Evolutionary conservation across 129 eudicot genomes (phyloP).

Genomic region (Pittosporum tobira): DNA sequence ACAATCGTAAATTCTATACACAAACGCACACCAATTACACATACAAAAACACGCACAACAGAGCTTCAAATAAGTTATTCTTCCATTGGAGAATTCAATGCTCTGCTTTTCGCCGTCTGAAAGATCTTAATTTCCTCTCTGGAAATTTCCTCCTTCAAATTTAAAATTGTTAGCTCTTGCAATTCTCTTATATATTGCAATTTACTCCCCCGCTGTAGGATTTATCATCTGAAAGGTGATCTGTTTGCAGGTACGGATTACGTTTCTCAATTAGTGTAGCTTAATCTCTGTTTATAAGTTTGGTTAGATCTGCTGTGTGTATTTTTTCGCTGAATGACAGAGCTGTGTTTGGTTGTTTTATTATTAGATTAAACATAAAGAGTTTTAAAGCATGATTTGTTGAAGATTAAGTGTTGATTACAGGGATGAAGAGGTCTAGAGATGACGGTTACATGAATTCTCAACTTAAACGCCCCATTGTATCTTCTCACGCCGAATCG

Average conservation of each 20-base stretch:
- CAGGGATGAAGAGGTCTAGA: constrained; percentile 76
- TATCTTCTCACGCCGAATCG: constrained; percentile 51
- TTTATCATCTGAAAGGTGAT: constrained; percentile 35
- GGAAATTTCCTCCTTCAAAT: constrained; percentile 1
- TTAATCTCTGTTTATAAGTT: constrained; percentile 10
- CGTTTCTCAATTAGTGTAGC: constrained; percentile 8
- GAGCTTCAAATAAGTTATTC: not conserved
- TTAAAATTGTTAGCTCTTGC: constrained; percentile 8
- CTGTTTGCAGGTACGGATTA: constrained; percentile 29
- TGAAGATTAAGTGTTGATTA: constrained; percentile 6
- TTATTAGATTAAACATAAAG: not conserved
- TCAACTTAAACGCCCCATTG: constrained; percentile 51
- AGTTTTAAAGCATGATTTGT: constrained; percentile 21
- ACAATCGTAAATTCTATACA: not conserved
- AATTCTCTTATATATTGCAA: constrained; percentile 17
- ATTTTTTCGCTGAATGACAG: constrained; percentile 5
- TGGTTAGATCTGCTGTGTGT: constrained; percentile 35
- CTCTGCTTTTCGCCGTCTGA: constrained; percentile 12
- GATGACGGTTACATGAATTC: constrained; percentile 39
- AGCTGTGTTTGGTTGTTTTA: constrained; percentile 6
- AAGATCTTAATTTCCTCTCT: constrained; percentile 20
- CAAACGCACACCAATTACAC: too few species aligned
- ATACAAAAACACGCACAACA: not conserved
- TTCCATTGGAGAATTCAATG: constrained; percentile 13
- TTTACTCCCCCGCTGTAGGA: constrained; percentile 13